A percentile compares a stretch with the other conserved stretches of the same genome.
phyloP scores from a whole-genome alignment of 1,284 basidiomycete species.

The Naganishia sp. region DNA sequence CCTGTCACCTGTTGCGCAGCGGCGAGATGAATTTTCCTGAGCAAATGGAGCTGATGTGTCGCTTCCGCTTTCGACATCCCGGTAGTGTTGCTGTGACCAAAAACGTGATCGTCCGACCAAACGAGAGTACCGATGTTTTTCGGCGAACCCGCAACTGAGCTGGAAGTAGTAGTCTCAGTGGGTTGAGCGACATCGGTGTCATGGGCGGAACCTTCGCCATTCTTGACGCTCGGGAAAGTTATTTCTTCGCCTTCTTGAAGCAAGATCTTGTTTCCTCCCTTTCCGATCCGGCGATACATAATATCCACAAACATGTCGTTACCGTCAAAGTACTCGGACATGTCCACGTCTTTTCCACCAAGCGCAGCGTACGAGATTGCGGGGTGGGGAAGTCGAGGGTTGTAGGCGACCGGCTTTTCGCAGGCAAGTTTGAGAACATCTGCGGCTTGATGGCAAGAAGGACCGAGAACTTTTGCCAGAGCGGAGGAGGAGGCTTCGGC shows the following conservation, averaged over 20 bases:
- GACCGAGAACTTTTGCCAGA: background rate
- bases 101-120: constrained; percentile 20
- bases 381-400: constrained; percentile 19
- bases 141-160: background rate
- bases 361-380: constrained; percentile 19
- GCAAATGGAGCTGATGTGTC: constrained; percentile 3
- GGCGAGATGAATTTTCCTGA: constrained; percentile 18
- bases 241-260: constrained; percentile 17
- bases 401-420: constrained; percentile 19
- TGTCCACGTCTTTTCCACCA: constrained; percentile 2
- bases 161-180: background rate
- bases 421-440: background rate
- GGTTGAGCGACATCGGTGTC: background rate
- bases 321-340: constrained; percentile 20
- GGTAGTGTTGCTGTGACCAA: constrained; percentile 7
- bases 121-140: background rate
- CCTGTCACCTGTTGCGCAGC: constrained; percentile 11
- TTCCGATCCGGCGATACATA: constrained; percentile 9
- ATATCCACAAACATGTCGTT: constrained; percentile 22
- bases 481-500: background rate
- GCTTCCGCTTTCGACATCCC: constrained; percentile 5
- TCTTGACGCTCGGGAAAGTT: constrained; percentile 4
- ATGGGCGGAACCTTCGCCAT: no score
- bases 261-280: constrained; percentile 5
- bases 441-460: background rate